Base-by-base conservation (phyloP, 768 basidiomycete species). In the Russula dissimulans region DNA sequence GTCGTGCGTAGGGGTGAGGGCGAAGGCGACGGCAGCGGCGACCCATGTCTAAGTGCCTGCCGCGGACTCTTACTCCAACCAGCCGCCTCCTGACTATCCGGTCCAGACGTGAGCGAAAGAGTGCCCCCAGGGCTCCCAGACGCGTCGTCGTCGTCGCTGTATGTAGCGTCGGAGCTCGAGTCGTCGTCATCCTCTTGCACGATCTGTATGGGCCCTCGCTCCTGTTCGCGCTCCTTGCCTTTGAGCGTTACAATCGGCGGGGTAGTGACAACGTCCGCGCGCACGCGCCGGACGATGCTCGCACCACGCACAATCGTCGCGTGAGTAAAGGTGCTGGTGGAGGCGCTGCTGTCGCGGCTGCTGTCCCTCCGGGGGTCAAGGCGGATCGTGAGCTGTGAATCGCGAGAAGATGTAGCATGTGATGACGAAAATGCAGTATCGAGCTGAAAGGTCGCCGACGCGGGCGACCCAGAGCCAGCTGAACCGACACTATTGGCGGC, bases 221-320 rank as follows among this genome's bases (percentile, higher is more conserved):
- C 47, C 11, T 3, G 12, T 3, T 43, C 55, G 42, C 52, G 60
- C 34, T 39, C 55, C 60, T 61, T 58, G 26, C 54, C 64, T 31
- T 63, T 60, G 18, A 45, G 32, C 38, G 31, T 34, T 41, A 11
- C 7, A 15, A 48, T 9, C 51, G 42, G 44, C 1, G 63, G 38
- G 4, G 57, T 49, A 12, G 49, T 36, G 8, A 64, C 56, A 18
- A 64, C 56, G 45, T 66, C 61, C 10, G 58, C 65, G 3, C 56
- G 62, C 14, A 46, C 63, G 34, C 65, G 65, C 17, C 65, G 65
- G 15, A 61, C 65, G 41, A 66, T 44, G 44, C 63, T 64, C 36
- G 65, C 65, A 11, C 55, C 62, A 44, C 65, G 63, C 8, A 66
- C 63, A 42, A 65, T 64, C 18, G 65, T 64, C 15, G 65, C 65